Evolutionary conservation across 2,329 filamentous ascomycete species (phyloP).

Genomic region (Teratosphaeriaceae sp.): DNA sequence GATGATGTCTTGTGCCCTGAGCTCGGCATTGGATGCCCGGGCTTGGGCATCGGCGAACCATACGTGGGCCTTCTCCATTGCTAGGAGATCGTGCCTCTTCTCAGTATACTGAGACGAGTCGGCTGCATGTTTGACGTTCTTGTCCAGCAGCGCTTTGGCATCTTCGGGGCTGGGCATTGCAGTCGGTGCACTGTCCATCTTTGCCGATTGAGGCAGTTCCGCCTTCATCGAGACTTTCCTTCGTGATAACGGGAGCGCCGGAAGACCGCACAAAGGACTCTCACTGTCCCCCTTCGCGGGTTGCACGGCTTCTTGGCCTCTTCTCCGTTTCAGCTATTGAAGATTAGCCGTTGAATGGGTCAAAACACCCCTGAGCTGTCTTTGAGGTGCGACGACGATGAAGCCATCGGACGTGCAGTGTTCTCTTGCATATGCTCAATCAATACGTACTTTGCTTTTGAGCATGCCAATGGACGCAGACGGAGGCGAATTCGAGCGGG

Average conservation of each 20-base stretch:
- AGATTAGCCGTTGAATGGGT: background rate
- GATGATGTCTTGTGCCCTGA: conserved; percentile 30
- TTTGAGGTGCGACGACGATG: no score
- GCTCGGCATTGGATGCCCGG: conserved; percentile 22
- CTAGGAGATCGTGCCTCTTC: conserved; percentile 24
- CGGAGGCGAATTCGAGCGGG: no score
- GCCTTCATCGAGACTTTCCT: conserved; percentile 6
- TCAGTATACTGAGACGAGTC: conserved; percentile 16
- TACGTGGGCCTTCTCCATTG: conserved; percentile 23
- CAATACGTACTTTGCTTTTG: conserved; percentile 11
- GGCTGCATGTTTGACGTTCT: conserved; percentile 6
- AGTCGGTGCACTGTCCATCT: background rate
- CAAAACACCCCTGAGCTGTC: no score
- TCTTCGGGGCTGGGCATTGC: conserved; percentile 6
- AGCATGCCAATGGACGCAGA: conserved; percentile 15
- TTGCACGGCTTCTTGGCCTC: background rate
- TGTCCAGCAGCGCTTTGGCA: conserved; percentile 1
- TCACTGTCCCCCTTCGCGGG: background rate
- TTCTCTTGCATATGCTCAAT: no score
- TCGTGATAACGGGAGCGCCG: conserved; percentile 1
- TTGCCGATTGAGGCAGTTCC: background rate
- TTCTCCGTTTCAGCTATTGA: background rate
- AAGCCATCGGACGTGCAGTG: no score
- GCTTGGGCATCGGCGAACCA: conserved; percentile 32
- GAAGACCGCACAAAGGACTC: background rate